Evolutionary conservation across 129 eudicot genomes (phyloP).

Genomic region (Logfia minima): DNA sequence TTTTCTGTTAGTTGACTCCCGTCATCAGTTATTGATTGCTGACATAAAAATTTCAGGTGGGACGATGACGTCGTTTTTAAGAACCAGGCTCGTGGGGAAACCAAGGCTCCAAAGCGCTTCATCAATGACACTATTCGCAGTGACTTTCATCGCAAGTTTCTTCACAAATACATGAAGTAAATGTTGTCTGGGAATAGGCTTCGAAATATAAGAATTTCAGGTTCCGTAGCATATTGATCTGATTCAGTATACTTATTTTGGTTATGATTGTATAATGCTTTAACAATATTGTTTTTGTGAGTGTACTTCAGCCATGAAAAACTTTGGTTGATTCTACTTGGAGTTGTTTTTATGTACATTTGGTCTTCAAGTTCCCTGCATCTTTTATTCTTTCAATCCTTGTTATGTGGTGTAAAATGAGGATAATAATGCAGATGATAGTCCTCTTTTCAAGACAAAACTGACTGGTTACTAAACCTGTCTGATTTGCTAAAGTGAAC

Average conservation of each 20-base stretch:
- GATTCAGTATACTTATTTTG: neutral
- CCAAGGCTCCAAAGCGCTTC: slow-evolving; percentile 42
- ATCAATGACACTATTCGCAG: slow-evolving; percentile 50
- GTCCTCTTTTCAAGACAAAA: neutral
- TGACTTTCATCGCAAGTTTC: slow-evolving; percentile 47
- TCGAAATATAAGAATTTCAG: slow-evolving; percentile 4
- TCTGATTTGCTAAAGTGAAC: neutral
- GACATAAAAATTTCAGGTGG: slow-evolving; percentile 35
- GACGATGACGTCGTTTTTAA: slow-evolving; percentile 50
- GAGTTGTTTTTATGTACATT: slow-evolving; percentile 23
- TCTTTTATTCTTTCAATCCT: neutral
- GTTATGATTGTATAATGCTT: slow-evolving; percentile 18
- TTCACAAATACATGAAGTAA: slow-evolving; percentile 48
- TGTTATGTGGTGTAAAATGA: neutral
- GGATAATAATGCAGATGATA: neutral
- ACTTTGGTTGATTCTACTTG: slow-evolving; percentile 1
- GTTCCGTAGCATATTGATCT: slow-evolving; percentile 7
- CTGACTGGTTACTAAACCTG: neutral
- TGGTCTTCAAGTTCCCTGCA: neutral
- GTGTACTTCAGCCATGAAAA: neutral
- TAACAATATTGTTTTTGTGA: slow-evolving; percentile 18
- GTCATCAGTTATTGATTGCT: neutral
- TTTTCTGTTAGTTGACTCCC: neutral
- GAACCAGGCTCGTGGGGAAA: slow-evolving; percentile 48
- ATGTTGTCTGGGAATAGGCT: neutral